Evolutionary conservation across 2,329 filamentous ascomycete genomes (phyloP), one percentile per base, ranked within the genome.

Genomic region (Knufia petricola): DNA sequence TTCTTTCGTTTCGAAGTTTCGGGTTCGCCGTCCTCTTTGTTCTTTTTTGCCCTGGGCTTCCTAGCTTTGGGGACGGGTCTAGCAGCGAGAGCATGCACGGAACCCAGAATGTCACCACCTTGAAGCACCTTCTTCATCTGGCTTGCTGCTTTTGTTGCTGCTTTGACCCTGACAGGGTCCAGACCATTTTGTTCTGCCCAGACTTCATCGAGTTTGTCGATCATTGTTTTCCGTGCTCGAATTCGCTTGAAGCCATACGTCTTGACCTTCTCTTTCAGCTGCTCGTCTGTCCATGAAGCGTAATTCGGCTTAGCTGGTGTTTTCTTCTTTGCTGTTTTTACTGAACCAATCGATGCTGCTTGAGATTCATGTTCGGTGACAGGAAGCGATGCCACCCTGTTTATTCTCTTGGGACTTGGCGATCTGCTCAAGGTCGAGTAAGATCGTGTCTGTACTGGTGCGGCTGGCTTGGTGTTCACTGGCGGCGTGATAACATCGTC

Each of bases 161-260:
- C 12, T 32, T 50, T 44, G 8, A 19, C 17, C 7, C 10, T 9
- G 8, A 26, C 19, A 7, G 45, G 44, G 28, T 48, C 20, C 20
- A 38, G 10, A 36, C 53, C 52, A 45, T 73, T 66, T 60, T 79
- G 79, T 50, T 78, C 79, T 55, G 76, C 66, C 83, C 84, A 88
- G 62, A 85, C 88, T 59, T 80, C 76, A 45, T 84, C 70, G 10
- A 89, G 67, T 9, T 87, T 64, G 1, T 77, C 70, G 52, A 89
- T 80, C 81, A 86, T 87, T 7, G 78, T 78, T 42, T 75, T 71
- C 15, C 85, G 74, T 48, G 71, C 78, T 60, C 81, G 85, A 24
- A 88, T 69, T 1, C 81, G 69, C 60, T 88, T 89, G 65, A 89
- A 88, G 0, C 82, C 83, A 58, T 80, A 87, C 0, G 71, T 69